Percentiles rank a stretch among this genome's conserved stretches.
Evolutionary conservation across 2,329 filamentous ascomycete species (phyloP).

Genomic region (Pseudogymnoascus pannorum): DNA sequence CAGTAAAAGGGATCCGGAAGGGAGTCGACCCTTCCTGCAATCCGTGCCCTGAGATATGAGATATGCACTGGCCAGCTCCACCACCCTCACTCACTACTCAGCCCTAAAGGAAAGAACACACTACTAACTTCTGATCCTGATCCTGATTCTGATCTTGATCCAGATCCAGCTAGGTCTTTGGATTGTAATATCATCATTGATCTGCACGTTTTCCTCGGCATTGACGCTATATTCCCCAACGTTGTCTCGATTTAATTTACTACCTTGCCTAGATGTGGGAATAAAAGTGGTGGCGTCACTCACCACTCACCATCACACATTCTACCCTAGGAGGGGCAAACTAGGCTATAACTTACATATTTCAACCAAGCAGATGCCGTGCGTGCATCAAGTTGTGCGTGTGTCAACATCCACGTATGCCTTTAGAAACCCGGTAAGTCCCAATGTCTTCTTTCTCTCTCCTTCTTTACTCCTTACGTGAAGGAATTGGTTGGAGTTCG

Average conservation of each 20-base stretch:
- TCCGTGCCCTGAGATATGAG: neutral
- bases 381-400: slow-evolving; percentile 7
- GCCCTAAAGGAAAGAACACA: neutral
- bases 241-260: neutral
- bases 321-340: neutral
- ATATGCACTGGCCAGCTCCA: neutral
- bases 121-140: neutral
- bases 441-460: neutral
- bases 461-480: neutral
- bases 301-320: no score
- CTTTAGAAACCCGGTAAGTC: neutral
- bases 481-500: neutral
- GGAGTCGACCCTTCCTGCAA: neutral
- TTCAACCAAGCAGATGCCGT: neutral
- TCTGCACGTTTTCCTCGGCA: neutral
- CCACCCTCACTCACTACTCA: neutral
- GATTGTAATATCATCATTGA: slow-evolving; percentile 1
- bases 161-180: neutral
- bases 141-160: neutral
- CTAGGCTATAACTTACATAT: neutral
- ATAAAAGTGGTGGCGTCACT: neutral
- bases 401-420: neutral
- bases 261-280: neutral
- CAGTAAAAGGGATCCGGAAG: no score
- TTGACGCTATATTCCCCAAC: neutral